Base-by-base conservation (phyloP, 257 asterid genomes). In the Nicotiana tabacum region DNA sequence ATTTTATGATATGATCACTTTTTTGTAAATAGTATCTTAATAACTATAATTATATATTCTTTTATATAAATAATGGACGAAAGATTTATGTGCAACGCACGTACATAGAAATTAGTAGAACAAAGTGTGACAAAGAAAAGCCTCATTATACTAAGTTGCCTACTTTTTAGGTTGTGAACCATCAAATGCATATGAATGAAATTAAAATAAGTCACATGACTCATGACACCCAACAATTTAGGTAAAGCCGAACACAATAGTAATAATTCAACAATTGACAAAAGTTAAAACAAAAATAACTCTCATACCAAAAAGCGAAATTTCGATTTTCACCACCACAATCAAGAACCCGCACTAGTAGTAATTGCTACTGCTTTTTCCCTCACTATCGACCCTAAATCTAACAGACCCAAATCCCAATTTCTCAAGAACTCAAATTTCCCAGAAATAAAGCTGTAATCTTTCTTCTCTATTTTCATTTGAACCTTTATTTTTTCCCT, bases 141-240 rank as follows among this genome's bases (percentile, higher is more conserved):
- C 13, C 30, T 2, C 30, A 7, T 60, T 32, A 60, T 11, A 9
- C 32, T 29, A 65, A 43, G 7, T 65, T 30, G 43, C 24, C 39
- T 1, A 15, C 74, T 39, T 66, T 30, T 66, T 66, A 66, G 74
- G 74, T 66, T 32, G 76, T 29, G 70, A 29, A 65, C n/a, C 70
- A 65, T 65, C 70, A 16, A 32, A 66, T 66, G 12, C 76, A 66
- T 16, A 16, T 5, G 6, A 68, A 10, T 10, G 17, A 51, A 17
- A 12, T 61, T 6, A 8, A 77, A 66, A 77, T 43, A 69, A 27
- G 37, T 82, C 85, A 82, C 85, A 77, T 77, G 87, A 48, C 64
- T 68, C 82, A 85, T 80, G 85, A 66, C 83, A 67, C 12, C 51
- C 51, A 72, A 33, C 60, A 55, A 77, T 30, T 32, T 32, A 30